These are phyloP conservation scores for Alnus glutinosa DNA, from an alignment of 306 rosid species.

Conservation along the genomic window DNA sequence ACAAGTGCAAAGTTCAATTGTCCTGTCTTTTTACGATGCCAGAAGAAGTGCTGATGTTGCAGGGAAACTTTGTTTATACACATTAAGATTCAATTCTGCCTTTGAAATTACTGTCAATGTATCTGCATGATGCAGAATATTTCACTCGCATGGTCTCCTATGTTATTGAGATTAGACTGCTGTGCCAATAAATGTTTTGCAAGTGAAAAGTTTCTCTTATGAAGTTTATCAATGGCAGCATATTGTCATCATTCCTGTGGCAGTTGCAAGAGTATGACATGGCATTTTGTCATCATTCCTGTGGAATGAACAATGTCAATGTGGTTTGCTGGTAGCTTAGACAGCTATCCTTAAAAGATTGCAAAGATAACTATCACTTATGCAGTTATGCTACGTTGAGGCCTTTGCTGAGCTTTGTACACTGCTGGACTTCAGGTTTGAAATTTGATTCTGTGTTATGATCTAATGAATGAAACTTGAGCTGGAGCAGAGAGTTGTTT, in stretches of 20 bases:
- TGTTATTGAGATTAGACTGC: background rate
- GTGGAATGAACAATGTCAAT: too few relatives aligned
- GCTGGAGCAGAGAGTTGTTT: too few relatives aligned
- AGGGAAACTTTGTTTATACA: slow-evolving; percentile 35
- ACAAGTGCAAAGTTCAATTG: slow-evolving; percentile 33
- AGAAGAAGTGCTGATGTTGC: slow-evolving; percentile 30
- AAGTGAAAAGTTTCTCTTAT: background rate
- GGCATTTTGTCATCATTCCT: background rate
- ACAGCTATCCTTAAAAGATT: too few relatives aligned
- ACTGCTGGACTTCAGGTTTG: too few relatives aligned
- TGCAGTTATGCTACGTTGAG: too few relatives aligned
- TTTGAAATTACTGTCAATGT: background rate
- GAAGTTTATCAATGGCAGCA: background rate
- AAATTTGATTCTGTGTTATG: too few relatives aligned
- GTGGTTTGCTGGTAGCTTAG: too few relatives aligned
- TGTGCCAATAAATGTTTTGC: background rate
- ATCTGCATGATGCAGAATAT: slow-evolving; percentile 4
- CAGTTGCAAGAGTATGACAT: too few relatives aligned
- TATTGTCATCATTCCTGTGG: background rate
- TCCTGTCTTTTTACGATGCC: slow-evolving; percentile 29
- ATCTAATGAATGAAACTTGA: too few relatives aligned
- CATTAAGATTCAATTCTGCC: slow-evolving; percentile 20
- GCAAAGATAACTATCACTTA: too few relatives aligned
- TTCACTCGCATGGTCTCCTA: background rate
- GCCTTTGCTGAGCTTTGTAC: too few relatives aligned